Evolutionary conservation across 495 filamentous ascomycete species (phyloP), one percentile per base, ranked within the genome.

Genomic region (Aspergillus bridgeri): DNA sequence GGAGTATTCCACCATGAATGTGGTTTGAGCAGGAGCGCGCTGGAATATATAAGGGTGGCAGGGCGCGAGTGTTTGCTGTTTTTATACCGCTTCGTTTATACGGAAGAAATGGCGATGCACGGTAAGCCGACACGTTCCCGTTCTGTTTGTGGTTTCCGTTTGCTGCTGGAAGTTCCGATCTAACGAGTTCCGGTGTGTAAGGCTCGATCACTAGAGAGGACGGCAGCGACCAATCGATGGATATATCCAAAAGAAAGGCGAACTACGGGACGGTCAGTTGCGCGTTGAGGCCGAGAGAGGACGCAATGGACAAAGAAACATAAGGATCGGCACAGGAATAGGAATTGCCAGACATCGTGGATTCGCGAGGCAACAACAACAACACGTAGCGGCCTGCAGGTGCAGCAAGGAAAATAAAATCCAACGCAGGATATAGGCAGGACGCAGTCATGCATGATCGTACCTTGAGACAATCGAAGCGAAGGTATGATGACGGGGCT

Each of bases 1-100:
- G 21, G 56, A 86, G 75, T 68, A 86, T 62, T 64, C 61, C 60
- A 72, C 63, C 64, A 69, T 68, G 66, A 65, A 66, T 60, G 66
- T 65, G 61, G 60, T 62, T 62, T 58, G 58, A 62, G 57, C 52
- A 29, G 23, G 49, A 9, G 54, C 22, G 53, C 51, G 48, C 23
- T 29, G 42, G 57, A 59, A 60, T 51, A 60, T 57, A 55, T n/a
- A 21, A 8, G 51, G 51, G 25, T 45, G 23, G 50, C 48, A 48
- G 56, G 19, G 54, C 33, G 33, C 33, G 33, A 15, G 33, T 38
- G 33, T 38, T 38, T 38, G 33, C 33, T 38, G 33, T 38, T 38
- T 15, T 13, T 38, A 38, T 38, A 38, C 33, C 33, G 33, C 33
- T 38, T 38, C 33, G 33, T 3, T 13, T 13, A 38, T 38, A 38